A percentile compares a stretch with the other conserved stretches of the same genome.
These are phyloP conservation scores for Candida odintsovae DNA, from an alignment of 805 yeast species.

Conservation along the genomic window DNA sequence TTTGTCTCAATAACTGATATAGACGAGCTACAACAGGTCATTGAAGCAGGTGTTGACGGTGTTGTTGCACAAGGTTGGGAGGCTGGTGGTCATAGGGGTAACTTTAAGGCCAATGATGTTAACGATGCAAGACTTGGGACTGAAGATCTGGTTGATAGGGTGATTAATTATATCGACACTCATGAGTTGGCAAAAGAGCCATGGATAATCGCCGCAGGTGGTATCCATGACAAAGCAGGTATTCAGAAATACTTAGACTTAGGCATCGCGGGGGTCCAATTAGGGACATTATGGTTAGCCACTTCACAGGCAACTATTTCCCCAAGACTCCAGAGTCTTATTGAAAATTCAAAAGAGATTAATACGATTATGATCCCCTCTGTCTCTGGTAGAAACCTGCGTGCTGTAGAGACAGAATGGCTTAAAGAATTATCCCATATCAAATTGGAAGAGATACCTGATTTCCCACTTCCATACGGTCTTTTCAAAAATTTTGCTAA, in stretches of 20 bases:
- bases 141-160: conserved; percentile 17
- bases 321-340: background rate
- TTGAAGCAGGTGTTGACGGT: conserved; percentile 37
- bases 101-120: conserved; percentile 30
- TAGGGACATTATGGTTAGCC: conserved; percentile 46
- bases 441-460: conserved; percentile 10
- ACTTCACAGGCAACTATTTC: conserved; percentile 15
- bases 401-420: conserved; percentile 22
- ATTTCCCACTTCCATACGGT: conserved; percentile 24
- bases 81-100: conserved; percentile 65
- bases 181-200: conserved; percentile 9
- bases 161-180: conserved; percentile 17
- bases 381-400: conserved; percentile 21
- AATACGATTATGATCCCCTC: conserved; percentile 25
- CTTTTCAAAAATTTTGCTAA: conserved; percentile 14
- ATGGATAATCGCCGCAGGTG: conserved; percentile 47
- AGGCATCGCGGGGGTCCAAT: conserved; percentile 50
- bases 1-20: conserved; percentile 43
- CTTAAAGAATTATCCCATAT: conserved; percentile 10
- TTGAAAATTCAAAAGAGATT: conserved; percentile 4
- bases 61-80: conserved; percentile 52
- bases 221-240: conserved; percentile 33
- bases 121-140: conserved; percentile 31
- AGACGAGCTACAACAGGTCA: conserved; percentile 32
- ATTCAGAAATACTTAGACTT: conserved; percentile 26